phyloP scores from a whole-genome alignment of 768 basidiomycete genomes.

The Mycena venus region DNA sequence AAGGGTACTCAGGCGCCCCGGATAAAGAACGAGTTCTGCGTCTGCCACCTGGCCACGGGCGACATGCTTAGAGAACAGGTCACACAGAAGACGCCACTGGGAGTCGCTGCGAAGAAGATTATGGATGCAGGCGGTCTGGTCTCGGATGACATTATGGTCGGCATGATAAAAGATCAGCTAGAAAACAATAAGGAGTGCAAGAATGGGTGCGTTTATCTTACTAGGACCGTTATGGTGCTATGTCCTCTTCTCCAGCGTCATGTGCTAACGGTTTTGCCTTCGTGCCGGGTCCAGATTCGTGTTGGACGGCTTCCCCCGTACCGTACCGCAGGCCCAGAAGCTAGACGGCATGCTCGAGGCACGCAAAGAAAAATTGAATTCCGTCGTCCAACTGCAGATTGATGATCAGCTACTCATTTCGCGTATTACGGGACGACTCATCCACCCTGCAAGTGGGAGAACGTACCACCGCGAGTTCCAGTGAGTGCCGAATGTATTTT shows the following conservation, averaged over 20 bases:
- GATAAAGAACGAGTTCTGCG: slow-evolving; percentile 93
- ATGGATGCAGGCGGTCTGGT: slow-evolving; percentile 98
- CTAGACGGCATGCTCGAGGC: slow-evolving; percentile 90
- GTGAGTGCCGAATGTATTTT: slow-evolving; percentile 61
- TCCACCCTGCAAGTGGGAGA: slow-evolving; percentile 91
- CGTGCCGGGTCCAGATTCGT: slow-evolving; percentile 78
- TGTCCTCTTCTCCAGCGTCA: not conserved
- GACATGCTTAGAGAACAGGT: slow-evolving; percentile 99
- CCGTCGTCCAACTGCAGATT: slow-evolving; percentile 93
- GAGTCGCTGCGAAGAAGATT: slow-evolving; percentile 94
- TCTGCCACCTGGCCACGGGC: slow-evolving; percentile 98
- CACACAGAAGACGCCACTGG: slow-evolving; percentile 85
- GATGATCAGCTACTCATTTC: slow-evolving; percentile 96
- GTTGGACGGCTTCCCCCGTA: slow-evolving; percentile 99
- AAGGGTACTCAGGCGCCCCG: slow-evolving; percentile 98
- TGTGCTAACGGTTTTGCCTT: not conserved
- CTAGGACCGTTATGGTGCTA: not conserved
- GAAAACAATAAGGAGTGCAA: slow-evolving; percentile 93
- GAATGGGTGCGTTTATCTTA: slow-evolving; percentile 83
- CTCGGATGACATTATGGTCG: slow-evolving; percentile 96
- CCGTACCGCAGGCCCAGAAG: slow-evolving; percentile 96
- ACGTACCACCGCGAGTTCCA: slow-evolving; percentile 96
- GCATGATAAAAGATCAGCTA: slow-evolving; percentile 96
- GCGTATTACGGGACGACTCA: slow-evolving; percentile 95
- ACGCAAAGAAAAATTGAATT: slow-evolving; percentile 91